Evolutionary conservation across 2,329 filamentous ascomycete species (phyloP).

Genomic region (Phialophora expanda): DNA sequence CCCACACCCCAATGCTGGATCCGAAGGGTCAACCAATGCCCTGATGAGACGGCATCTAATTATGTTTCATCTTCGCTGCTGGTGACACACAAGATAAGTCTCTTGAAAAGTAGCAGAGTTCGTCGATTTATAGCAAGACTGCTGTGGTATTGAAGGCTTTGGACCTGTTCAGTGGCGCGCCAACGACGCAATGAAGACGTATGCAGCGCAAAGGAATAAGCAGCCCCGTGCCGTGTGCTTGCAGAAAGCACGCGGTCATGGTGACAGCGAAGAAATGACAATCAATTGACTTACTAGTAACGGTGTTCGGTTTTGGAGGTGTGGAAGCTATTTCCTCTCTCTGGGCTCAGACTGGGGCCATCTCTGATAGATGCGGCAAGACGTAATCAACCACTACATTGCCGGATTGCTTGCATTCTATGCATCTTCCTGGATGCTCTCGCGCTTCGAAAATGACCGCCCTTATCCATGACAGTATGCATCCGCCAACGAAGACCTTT

Average conservation of each 20-base stretch:
- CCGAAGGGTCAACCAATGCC: no score
- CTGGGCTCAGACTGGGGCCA: background rate
- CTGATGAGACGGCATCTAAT: no score
- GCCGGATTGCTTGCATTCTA: background rate
- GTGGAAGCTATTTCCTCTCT: background rate
- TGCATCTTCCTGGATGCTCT: background rate
- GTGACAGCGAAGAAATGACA: background rate
- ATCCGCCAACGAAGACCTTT: slow-evolving; percentile 28
- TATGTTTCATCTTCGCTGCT: no score
- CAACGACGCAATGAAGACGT: background rate
- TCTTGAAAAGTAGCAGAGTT: background rate
- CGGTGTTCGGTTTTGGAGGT: background rate
- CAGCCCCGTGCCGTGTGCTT: background rate
- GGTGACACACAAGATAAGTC: background rate
- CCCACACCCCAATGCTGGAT: no score
- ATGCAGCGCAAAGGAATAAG: background rate
- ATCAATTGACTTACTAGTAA: background rate
- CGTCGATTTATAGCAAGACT: background rate
- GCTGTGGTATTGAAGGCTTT: background rate
- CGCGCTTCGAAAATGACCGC: background rate
- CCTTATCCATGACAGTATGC: background rate
- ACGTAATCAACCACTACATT: background rate
- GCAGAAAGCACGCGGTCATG: background rate
- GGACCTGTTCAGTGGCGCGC: no score
- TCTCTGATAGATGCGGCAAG: background rate